A percentile compares a stretch with the other conserved stretches of the same genome.
phyloP scores from a whole-genome alignment of 495 filamentous ascomycete genomes.

The Hyaloscypha bicolor region DNA sequence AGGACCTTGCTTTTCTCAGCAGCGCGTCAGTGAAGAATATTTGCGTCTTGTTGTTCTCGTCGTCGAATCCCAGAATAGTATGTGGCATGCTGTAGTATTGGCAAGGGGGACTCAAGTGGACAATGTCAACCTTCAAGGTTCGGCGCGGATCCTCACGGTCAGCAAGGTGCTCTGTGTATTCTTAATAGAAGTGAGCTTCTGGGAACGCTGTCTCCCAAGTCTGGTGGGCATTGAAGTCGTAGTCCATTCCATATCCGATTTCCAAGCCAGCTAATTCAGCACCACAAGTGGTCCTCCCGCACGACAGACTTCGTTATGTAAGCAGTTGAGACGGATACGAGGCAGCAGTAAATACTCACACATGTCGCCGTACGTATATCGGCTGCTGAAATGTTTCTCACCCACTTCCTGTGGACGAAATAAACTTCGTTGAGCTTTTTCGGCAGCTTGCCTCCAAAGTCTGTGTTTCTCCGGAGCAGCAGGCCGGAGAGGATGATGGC shows the following conservation, averaged over 20 bases:
- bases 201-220: slow-evolving; percentile 65
- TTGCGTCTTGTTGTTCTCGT: slow-evolving; percentile 69
- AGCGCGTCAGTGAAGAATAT: slow-evolving; percentile 64
- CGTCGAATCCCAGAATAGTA: slow-evolving; percentile 38
- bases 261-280: slow-evolving; percentile 49
- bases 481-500: slow-evolving; percentile 43
- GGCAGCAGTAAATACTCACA: neutral
- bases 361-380: neutral
- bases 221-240: slow-evolving; percentile 47
- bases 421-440: slow-evolving; percentile 56
- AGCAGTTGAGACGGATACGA: neutral
- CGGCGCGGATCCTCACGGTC: slow-evolving; percentile 19
- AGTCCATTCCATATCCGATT: slow-evolving; percentile 64
- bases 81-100: slow-evolving; percentile 79
- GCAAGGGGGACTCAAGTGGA: slow-evolving; percentile 84
- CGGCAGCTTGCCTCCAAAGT: slow-evolving; percentile 42
- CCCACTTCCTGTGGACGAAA: slow-evolving; percentile 45
- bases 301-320: slow-evolving; percentile 54
- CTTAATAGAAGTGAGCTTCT: slow-evolving; percentile 41
- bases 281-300: slow-evolving; percentile 68
- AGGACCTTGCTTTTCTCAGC: slow-evolving; percentile 61
- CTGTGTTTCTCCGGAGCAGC: slow-evolving; percentile 38
- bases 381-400: slow-evolving; percentile 10
- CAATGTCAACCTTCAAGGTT: slow-evolving; percentile 56
- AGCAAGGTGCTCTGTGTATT: slow-evolving; percentile 52